A percentile compares a stretch with the other conserved stretches of the same genome.
These are phyloP conservation scores for Colletotrichum spaethianum DNA, from an alignment of 2,329 filamentous ascomycete species.

Conservation along the genomic window DNA sequence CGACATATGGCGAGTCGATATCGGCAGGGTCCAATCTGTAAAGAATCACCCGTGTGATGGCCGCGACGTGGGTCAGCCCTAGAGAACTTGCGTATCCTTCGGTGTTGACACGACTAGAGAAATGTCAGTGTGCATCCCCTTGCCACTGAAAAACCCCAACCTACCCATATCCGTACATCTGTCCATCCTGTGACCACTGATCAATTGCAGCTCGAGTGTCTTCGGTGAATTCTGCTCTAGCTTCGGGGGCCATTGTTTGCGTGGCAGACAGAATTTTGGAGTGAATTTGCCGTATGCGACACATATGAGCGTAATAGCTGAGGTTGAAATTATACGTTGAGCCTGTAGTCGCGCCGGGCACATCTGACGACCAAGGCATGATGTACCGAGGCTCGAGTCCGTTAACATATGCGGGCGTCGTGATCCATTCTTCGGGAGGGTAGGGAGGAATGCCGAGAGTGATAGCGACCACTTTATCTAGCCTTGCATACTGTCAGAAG, in stretches of 20 bases:
- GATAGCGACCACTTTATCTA: constrained; percentile 7
- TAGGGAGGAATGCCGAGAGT: constrained; percentile 6
- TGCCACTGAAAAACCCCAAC: too few relatives aligned
- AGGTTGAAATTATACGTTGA: constrained; percentile 5
- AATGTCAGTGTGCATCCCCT: not conserved
- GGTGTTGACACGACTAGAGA: constrained; percentile 4
- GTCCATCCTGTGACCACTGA: too few relatives aligned
- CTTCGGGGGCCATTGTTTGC: not conserved
- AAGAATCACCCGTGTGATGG: constrained; percentile 11
- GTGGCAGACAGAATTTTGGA: constrained; percentile 1
- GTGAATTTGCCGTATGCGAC: constrained; percentile 10
- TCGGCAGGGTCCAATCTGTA: not conserved
- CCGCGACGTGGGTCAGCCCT: constrained; percentile 1
- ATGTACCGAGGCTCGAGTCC: constrained; percentile 2
- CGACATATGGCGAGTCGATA: constrained; percentile 2
- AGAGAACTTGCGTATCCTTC: constrained; percentile 14
- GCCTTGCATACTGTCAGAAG: not conserved
- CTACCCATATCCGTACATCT: too few relatives aligned
- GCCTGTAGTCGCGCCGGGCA: not conserved
- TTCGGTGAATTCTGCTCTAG: not conserved
- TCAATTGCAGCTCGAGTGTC: too few relatives aligned
- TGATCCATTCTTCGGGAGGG: constrained; percentile 8
- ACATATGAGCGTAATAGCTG: constrained; percentile 3
- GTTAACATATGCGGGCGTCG: not conserved
- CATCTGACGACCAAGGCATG: constrained; percentile 9